Conservation (phyloP, 306 rosid genomes). For the Trichosanthes truncata region DNA sequence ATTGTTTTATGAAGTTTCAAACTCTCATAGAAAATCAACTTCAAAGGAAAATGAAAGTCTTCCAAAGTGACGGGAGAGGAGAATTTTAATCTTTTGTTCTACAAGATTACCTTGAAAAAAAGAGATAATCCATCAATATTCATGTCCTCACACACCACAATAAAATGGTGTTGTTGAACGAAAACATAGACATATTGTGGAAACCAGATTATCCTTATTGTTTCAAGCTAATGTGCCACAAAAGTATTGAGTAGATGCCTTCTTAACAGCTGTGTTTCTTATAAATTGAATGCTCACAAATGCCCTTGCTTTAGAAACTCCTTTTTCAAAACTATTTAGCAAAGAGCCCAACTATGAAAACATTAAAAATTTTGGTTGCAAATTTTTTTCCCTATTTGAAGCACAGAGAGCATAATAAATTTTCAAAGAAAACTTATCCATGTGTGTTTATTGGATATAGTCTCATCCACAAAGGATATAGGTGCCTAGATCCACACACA, state of each 20-base stretch:
- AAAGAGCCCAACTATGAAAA: neutral
- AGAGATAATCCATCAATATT: neutral
- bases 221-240: too few relatives aligned
- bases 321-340: neutral
- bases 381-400: neutral
- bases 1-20: too few relatives aligned
- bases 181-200: too few relatives aligned
- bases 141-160: neutral
- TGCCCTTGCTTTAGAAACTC: neutral
- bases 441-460: too few relatives aligned
- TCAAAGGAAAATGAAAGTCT: too few relatives aligned
- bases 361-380: neutral
- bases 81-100: neutral
- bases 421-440: too few relatives aligned
- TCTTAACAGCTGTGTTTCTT: too few relatives aligned
- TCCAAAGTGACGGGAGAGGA: neutral
- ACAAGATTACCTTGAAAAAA: neutral
- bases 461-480: too few relatives aligned
- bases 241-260: too few relatives aligned
- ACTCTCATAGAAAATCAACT: too few relatives aligned
- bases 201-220: too few relatives aligned
- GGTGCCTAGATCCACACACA: neutral
- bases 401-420: neutral
- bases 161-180: neutral
- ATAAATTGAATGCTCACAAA: neutral